phyloP scores from a whole-genome alignment of 2,329 filamentous ascomycete genomes.

The Zasmidium citrigriseum region DNA sequence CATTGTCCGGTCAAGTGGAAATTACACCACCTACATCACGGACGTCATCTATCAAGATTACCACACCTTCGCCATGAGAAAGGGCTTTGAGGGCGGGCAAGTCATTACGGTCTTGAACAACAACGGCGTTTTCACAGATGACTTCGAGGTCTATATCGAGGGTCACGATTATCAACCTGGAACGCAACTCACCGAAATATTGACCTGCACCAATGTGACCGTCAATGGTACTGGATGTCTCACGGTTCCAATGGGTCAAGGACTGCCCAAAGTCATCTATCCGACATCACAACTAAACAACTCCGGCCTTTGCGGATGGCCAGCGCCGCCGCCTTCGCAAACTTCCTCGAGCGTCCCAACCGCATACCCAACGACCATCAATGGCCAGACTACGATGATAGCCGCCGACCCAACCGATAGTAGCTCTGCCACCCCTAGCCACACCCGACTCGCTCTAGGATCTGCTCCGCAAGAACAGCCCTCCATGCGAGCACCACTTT shows the following conservation, averaged over 20 bases:
- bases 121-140: constrained; percentile 37
- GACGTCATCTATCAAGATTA: constrained; percentile 47
- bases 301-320: constrained; percentile 28
- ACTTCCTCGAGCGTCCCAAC: neutral
- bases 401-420: neutral
- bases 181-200: constrained; percentile 34
- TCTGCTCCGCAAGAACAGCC: neutral
- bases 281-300: constrained; percentile 25
- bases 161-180: constrained; percentile 32
- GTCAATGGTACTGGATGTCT: constrained; percentile 31
- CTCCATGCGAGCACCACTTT: neutral
- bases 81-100: constrained; percentile 40
- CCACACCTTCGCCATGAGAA: constrained; percentile 48
- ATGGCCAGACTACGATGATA: constrained; percentile 3
- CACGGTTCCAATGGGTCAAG: constrained; percentile 35
- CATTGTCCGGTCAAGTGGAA: constrained; percentile 40
- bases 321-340: neutral
- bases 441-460: constrained; percentile 7
- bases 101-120: constrained; percentile 50
- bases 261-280: constrained; percentile 39
- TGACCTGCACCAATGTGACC: constrained; percentile 35
- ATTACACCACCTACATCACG: constrained; percentile 46
- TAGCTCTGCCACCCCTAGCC: constrained; percentile 2
- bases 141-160: constrained; percentile 36
- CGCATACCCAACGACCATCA: constrained; percentile 8